A percentile compares a stretch with the other conserved stretches of the same genome.
These are phyloP conservation scores for Cutaneotrichosporon sp. DNA, from an alignment of 1,284 basidiomycete genomes.

Conservation along the genomic window DNA sequence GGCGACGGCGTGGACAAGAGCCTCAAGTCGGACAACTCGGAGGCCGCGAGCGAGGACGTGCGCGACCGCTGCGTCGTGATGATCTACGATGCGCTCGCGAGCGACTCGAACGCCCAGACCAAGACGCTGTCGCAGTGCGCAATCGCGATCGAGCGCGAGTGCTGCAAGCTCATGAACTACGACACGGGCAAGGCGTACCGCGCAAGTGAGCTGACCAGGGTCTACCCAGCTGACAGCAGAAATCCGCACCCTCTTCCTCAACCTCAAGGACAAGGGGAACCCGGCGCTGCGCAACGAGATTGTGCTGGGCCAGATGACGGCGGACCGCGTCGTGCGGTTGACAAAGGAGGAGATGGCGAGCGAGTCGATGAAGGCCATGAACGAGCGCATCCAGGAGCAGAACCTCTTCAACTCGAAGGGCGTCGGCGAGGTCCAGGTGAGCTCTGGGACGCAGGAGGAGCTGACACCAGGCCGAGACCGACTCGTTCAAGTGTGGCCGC, in stretches of 20 bases:
- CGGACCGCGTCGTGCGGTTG: conserved; percentile 76
- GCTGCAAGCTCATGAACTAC: conserved; percentile 44
- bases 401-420: conserved; percentile 92
- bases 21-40: conserved; percentile 47
- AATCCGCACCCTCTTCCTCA: conserved; percentile 88
- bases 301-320: conserved; percentile 73
- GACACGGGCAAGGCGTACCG: conserved; percentile 53
- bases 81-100: conserved; percentile 85
- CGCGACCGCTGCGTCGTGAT: conserved; percentile 88
- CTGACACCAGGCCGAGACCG: conserved; percentile 75
- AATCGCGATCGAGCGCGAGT: conserved; percentile 54
- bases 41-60: conserved; percentile 60
- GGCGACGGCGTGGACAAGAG: conserved; percentile 63
- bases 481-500: conserved; percentile 93
- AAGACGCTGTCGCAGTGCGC: conserved; percentile 53
- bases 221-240: conserved; percentile 59
- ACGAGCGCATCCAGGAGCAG: conserved; percentile 77
- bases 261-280: conserved; percentile 93
- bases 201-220: conserved; percentile 52
- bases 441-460: neutral
- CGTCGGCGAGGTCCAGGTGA: conserved; percentile 73
- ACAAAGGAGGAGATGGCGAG: conserved; percentile 93
- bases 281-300: conserved; percentile 81
- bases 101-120: conserved; percentile 76
- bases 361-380: conserved; percentile 80